Evolutionary conservation across 192 early-diverging fungal genomes (phyloP).

Genomic region (Entophlyctis helioformis): DNA sequence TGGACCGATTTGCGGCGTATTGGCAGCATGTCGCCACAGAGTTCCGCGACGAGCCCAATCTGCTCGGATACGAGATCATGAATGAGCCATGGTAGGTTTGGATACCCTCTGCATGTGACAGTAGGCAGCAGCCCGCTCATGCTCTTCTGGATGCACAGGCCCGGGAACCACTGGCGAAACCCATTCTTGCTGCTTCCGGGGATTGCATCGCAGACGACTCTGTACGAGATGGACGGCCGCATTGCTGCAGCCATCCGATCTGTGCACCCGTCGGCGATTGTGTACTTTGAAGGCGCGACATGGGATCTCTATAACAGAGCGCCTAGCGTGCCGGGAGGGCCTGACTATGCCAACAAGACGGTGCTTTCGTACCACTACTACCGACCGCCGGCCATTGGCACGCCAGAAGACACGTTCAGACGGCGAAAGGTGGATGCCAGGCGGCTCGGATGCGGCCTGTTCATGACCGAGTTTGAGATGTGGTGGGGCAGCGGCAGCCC

Average conservation of each 20-base stretch:
- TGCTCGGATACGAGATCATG: slow-evolving; percentile 53
- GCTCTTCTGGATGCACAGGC: too few relatives aligned
- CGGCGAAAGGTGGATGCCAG: slow-evolving; percentile 28
- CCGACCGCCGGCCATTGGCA: slow-evolving; percentile 27
- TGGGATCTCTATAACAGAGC: slow-evolving; percentile 30
- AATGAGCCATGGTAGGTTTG: slow-evolving; percentile 62
- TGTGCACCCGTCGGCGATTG: slow-evolving; percentile 35
- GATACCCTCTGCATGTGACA: too few relatives aligned
- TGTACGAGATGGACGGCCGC: slow-evolving; percentile 39
- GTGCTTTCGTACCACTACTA: slow-evolving; percentile 44
- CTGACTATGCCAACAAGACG: slow-evolving; percentile 21
- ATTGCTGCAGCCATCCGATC: slow-evolving; percentile 32
- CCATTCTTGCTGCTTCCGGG: slow-evolving; percentile 31
- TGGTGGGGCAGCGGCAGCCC: slow-evolving; percentile 17
- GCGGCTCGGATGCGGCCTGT: slow-evolving; percentile 27
- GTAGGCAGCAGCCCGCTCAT: too few relatives aligned
- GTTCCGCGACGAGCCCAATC: slow-evolving; percentile 28
- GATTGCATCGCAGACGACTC: slow-evolving; percentile 21
- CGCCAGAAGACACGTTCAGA: slow-evolving; percentile 18
- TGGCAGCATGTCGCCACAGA: slow-evolving; percentile 42
- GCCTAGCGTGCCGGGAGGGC: slow-evolving; percentile 37
- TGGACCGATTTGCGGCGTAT: slow-evolving; percentile 41
- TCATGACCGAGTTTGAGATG: slow-evolving; percentile 43
- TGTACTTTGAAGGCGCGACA: slow-evolving; percentile 45
- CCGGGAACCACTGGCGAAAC: slow-evolving; percentile 16